Evolutionary conservation across 2,329 filamentous ascomycete species (phyloP).

Genomic region (Trichoderma sp.): DNA sequence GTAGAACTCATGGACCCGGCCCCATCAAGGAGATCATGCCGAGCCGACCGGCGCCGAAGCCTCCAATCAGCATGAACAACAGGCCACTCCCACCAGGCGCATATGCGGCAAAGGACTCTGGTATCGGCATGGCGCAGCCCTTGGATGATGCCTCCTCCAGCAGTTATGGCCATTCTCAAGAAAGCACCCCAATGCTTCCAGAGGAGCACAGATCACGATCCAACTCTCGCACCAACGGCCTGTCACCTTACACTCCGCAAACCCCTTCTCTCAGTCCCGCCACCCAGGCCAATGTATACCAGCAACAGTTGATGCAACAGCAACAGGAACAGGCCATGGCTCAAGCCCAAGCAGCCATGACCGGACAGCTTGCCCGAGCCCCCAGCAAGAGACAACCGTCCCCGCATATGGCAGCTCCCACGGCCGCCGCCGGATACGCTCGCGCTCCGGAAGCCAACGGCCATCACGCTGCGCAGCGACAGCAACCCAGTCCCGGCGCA

Average conservation of each 20-base stretch:
- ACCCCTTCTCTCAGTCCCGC: slow-evolving; percentile 37
- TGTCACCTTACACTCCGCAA: slow-evolving; percentile 49
- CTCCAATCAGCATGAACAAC: slow-evolving; percentile 65
- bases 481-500: slow-evolving; percentile 32
- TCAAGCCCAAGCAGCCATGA: slow-evolving; percentile 74
- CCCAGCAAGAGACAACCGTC: slow-evolving; percentile 66
- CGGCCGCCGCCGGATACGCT: slow-evolving; percentile 33
- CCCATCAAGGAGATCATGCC: slow-evolving; percentile 61
- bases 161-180: slow-evolving; percentile 51
- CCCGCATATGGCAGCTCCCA: slow-evolving; percentile 26
- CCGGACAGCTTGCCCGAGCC: slow-evolving; percentile 67
- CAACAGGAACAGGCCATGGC: slow-evolving; percentile 85
- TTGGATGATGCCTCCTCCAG: slow-evolving; percentile 53
- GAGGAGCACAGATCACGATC: slow-evolving; percentile 68
- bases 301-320: slow-evolving; percentile 68
- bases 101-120: slow-evolving; percentile 60
- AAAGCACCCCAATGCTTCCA: slow-evolving; percentile 58
- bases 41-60: slow-evolving; percentile 80
- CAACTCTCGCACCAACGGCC: slow-evolving; percentile 61
- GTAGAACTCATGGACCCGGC: slow-evolving; percentile 45
- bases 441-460: slow-evolving; percentile 34
- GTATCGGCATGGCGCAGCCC: slow-evolving; percentile 59
- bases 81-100: slow-evolving; percentile 52
- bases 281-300: slow-evolving; percentile 50
- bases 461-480: slow-evolving; percentile 34